Evolutionary conservation across 768 basidiomycete species (phyloP), one percentile per base, ranked within the genome.

Genomic region (Kockovaella imperatae): DNA sequence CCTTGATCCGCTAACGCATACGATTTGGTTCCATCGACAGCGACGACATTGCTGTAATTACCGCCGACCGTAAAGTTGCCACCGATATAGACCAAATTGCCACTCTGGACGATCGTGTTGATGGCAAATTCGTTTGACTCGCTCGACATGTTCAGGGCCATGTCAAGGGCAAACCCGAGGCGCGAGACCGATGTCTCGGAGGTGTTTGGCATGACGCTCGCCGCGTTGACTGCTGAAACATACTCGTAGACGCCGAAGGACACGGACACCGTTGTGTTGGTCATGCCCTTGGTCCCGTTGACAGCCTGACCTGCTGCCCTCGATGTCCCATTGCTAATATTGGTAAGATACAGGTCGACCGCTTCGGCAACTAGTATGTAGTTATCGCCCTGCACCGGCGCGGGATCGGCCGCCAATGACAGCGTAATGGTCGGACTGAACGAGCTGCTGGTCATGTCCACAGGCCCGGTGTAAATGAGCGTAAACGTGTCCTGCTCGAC

Each of bases 181-280:
- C 64, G 54, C 60, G 90, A 86, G 11, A 84, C 70, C 2, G 77
- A 48, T 2, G 90, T 90, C 66, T 84, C 74, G 10, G 82, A 80
- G 2, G 78, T 68, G 64, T 88, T 89, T 1, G 82, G 74, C 35
- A 91, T 73, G 2, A 73, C 66, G 10, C 77, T 72, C 3, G 81
- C 80, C 5, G 82, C 83, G 8, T 73, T 46, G 21, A 47, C 36
- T 17, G 62, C 72, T 26, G 83, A 72, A 20, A 83, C 80, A 86
- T 86, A 97, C 69, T 97, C 93, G 54, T 86, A 83, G 58, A 95
- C 82, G 11, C 93, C 93, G 62, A 87, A 90, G 2, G 81, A 81
- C 18, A 67, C 74, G 6, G 57, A 49, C 20, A 35, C n/a, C 29
- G 52, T 57, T 5, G 57, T 50, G 20, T 55, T 51, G 34, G 53